Evolutionary conservation across 2,329 filamentous ascomycete species (phyloP).

Genomic region (Aureobasidium sp.): DNA sequence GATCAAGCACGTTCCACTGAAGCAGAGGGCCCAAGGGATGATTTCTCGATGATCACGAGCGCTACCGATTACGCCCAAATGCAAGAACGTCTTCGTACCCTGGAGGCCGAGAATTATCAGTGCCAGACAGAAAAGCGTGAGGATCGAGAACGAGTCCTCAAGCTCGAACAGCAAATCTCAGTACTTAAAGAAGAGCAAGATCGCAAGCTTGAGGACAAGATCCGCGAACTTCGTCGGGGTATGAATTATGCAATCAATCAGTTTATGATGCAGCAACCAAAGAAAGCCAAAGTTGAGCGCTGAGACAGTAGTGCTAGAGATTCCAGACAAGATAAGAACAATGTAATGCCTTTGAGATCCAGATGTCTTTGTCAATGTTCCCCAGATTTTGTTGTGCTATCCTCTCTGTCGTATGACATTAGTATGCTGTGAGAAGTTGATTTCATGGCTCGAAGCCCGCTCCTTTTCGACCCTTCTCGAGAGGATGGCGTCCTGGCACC

Average conservation of each 20-base stretch:
- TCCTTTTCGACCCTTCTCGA: too few relatives aligned
- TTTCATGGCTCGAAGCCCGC: too few relatives aligned
- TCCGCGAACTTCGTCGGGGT: not conserved
- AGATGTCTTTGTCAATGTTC: too few relatives aligned
- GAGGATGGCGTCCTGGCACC: too few relatives aligned
- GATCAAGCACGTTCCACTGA: not conserved
- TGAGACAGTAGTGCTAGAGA: too few relatives aligned
- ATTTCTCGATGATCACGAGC: not conserved
- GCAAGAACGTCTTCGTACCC: not conserved
- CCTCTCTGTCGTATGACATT: too few relatives aligned
- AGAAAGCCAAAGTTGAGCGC: not conserved
- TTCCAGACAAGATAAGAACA: too few relatives aligned
- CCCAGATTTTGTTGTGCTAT: too few relatives aligned
- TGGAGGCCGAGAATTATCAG: not conserved
- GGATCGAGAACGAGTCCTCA: not conserved
- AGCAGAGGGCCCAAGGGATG: not conserved
- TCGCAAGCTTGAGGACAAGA: not conserved
- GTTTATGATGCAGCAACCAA: not conserved
- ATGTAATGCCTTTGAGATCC: too few relatives aligned
- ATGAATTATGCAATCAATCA: not conserved
- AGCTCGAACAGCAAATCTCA: not conserved
- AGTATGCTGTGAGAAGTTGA: too few relatives aligned
- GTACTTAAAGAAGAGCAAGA: not conserved
- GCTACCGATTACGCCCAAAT: not conserved
- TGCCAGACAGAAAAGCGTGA: not conserved